Evolutionary conservation across 1,139 yeast genomes (phyloP).

Genomic region (Candida sojae): DNA sequence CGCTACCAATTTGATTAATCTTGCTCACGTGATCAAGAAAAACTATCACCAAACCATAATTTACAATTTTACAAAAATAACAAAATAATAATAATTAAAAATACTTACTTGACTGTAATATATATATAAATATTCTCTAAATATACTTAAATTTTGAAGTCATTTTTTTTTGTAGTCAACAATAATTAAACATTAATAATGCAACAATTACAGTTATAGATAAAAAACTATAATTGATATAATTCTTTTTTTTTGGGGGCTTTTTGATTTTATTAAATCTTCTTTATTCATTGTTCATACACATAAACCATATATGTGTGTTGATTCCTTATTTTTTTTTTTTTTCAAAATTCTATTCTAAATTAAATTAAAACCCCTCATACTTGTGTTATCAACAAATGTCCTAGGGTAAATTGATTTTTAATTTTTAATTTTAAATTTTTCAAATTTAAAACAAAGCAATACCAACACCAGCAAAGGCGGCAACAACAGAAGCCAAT

Average conservation of each 20-base stretch:
- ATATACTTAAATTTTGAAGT: not conserved
- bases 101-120: not conserved
- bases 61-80: not conserved
- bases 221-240: not conserved
- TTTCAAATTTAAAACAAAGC: slow-evolving; percentile 55
- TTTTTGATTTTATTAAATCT: not conserved
- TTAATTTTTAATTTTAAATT: not conserved
- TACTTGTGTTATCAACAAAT: no score
- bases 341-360: not conserved
- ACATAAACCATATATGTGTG: no score
- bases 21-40: not conserved
- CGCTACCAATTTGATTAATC: no score
- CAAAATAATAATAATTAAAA: not conserved
- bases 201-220: not conserved
- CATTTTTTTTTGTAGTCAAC: no score
- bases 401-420: no score
- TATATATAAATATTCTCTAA: not conserved
- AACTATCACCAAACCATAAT: not conserved
- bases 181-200: not conserved
- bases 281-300: not conserved
- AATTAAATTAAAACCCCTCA: not conserved
- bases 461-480: slow-evolving; percentile 62
- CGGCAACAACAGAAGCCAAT: slow-evolving; percentile 55
- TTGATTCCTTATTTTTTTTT: not conserved
- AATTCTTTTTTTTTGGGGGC: not conserved